Evolutionary conservation across 208 protist species (phyloP), one percentile per base, ranked within the genome.

Genomic region (Jaenimonas drosophilae): DNA sequence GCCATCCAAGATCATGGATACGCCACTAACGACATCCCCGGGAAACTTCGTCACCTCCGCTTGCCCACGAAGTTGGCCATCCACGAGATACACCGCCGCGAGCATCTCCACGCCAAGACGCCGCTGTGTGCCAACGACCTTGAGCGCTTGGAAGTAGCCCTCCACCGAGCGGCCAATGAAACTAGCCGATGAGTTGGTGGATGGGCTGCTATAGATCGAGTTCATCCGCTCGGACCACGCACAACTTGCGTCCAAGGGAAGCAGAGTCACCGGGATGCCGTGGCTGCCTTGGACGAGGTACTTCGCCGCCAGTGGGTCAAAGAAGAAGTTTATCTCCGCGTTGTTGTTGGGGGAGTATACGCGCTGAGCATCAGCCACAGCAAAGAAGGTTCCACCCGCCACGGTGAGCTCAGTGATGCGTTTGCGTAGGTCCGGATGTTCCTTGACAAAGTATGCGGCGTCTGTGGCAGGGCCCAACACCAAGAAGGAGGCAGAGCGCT

Each of bases 301-400:
- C 45, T 78, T 48, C 1, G 78, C 78, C 14, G 82, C 77, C 0
- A 39, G 3, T 1, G 76, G 60, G 54, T 91, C 82, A 36, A 86
- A 37, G 48, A 76, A 88, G 33, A 80, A 70, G 54, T 85, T 77
- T n/a, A 71, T 28, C 49, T 91, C 77, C 0, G 77, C 64, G 5
- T 32, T 49, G 0, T 21, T 58, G 52, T 77, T 85, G 36, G 34
- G 29, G 12, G 33, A 26, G 41, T 74, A 66, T 12, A 84, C n/a
- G 42, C 68, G 57, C 4, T 72, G 45, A 1, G 69, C 65, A 53
- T 88, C 49, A 28, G 68, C 75, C 0, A 3, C 40, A 0, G 2
- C 17, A 30, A 47, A 55, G 44, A 91, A 71, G 26, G 70, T 64
- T 19, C 82, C 82, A 5, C 69, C 82, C 0, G 64, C 72, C 7